These are phyloP conservation scores for Backusella sp. DNA, from an alignment of 192 early-diverging fungal species.

Conservation along the genomic window DNA sequence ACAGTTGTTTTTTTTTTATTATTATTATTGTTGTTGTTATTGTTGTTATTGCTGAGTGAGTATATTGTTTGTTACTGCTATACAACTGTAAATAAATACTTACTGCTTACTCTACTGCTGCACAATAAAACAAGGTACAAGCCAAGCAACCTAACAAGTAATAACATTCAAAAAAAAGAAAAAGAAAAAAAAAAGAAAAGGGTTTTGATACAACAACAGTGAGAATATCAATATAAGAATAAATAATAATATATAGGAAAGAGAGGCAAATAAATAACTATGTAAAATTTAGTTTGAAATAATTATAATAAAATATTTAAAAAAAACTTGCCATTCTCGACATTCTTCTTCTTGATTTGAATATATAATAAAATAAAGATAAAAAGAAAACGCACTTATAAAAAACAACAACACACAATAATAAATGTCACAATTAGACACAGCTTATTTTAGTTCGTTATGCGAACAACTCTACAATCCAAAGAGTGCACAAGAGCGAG, in stretches of 20 bases:
- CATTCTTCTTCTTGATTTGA: neutral
- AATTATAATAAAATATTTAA: neutral
- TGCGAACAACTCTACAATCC: constrained; percentile 70
- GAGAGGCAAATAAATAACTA: neutral
- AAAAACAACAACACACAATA: neutral
- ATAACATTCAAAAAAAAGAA: constrained; percentile 1
- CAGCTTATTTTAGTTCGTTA: constrained; percentile 30
- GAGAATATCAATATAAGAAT: neutral
- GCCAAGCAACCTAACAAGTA: neutral
- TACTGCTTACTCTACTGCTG: neutral
- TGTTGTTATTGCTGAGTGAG: neutral
- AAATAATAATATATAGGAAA: neutral
- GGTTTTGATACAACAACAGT: neutral
- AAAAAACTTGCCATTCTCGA: neutral
- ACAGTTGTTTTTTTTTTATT: no score
- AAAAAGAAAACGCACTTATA: neutral
- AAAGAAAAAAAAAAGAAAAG: neutral
- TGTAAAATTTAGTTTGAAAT: neutral
- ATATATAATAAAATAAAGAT: neutral
- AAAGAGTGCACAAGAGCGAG: constrained; percentile 53
- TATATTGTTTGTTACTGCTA: neutral
- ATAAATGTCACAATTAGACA: constrained; percentile 29
- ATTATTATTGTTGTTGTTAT: no score
- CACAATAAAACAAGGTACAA: constrained; percentile 1
- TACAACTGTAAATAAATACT: neutral